Evolutionary conservation across 177 flowering plant genomes (phyloP), one percentile per base, ranked within the genome.

Genomic region (Vitis hybrid): DNA sequence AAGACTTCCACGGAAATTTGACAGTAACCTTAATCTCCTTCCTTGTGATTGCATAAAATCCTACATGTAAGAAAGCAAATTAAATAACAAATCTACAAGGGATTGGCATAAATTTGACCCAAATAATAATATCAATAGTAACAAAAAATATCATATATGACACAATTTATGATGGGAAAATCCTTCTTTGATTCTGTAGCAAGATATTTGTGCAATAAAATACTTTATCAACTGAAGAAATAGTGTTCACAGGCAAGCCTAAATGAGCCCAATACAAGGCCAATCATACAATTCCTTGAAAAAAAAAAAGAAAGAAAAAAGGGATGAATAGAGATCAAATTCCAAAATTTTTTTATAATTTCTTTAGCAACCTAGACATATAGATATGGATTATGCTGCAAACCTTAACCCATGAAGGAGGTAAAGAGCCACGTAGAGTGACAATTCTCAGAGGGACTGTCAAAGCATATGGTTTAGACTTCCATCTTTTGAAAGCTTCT

Each of bases 391-490:
- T 5, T 21, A 64, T 10, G 60, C n/a, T 60, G 31, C 64, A 18
- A 58, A 92, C 98, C 97, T 89, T 88, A 69, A 84, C 52, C 98
- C 98, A 94, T 5, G 89, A 82, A 72, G 97, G 95, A 68, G 98
- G 97, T 8, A 90, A 52, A 10, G 98, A 94, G 64, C 88, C 94
- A 60, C 88, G 90, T 1, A 94, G 84, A 74, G 93, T 83, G 76
- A 92, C 89, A 13, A 94, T 67, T 72, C 83, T 85, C n/a, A 92
- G 72, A 68, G 97, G 97, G 7, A 92, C 98, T 31, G 93, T 87
- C 73, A 92, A 73, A n/a, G 97, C 87, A 72, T 75, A 92, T 33
- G 88, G 69, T 76, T 90, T 94, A 12, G 97, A 87, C 75, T 89
- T 88, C 91, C 89, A 90, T 5, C 55, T 75, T 59, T 89, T 90